A percentile compares a stretch with the other conserved stretches of the same genome.
phyloP scores from a whole-genome alignment of 441 rosid species.

The Arabidopsis lyrata region DNA sequence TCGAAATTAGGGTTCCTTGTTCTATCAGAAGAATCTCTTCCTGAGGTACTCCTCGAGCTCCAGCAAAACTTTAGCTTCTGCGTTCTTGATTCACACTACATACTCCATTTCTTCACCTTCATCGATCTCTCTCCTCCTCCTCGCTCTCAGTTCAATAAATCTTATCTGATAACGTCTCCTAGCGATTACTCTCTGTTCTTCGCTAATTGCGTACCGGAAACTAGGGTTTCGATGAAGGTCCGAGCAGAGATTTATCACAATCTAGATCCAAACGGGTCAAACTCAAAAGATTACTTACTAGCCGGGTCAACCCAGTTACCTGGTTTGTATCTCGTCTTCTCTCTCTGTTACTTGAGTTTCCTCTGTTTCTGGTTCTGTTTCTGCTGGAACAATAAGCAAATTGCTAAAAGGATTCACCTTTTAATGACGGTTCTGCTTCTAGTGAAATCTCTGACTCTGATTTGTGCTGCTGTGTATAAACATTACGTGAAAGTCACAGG shows the following conservation, averaged over 20 bases:
- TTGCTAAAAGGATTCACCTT: conserved; percentile 77
- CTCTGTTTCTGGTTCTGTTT: conserved; percentile 65
- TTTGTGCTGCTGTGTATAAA: conserved; percentile 83
- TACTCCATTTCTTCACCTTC: conserved; percentile 66
- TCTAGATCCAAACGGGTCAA: conserved; percentile 59
- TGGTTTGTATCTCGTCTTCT: conserved; percentile 60
- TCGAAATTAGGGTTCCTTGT: conserved; percentile 88
- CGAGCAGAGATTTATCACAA: conserved; percentile 68
- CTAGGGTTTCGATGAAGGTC: conserved; percentile 80
- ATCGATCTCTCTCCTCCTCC: conserved; percentile 84
- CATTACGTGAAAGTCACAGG: conserved; percentile 83
- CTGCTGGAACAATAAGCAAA: conserved; percentile 52
- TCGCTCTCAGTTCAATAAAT: conserved; percentile 55
- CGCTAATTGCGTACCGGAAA: conserved; percentile 77
- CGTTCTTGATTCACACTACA: conserved; percentile 76
- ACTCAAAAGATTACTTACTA: conserved; percentile 68
- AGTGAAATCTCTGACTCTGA: conserved; percentile 79
- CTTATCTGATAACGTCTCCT: conserved; percentile 65
- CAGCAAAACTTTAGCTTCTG: conserved; percentile 76
- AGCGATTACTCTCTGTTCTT: conserved; percentile 83
- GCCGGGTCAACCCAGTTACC: conserved; percentile 86
- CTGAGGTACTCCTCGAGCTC: conserved; percentile 76
- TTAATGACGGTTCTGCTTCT: conserved; percentile 73
- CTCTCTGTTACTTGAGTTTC: conserved; percentile 57
- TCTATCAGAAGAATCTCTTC: conserved; percentile 83